Base-by-base conservation (phyloP, 1,139 yeast genomes). In the Yamadazyma buinensis region DNA sequence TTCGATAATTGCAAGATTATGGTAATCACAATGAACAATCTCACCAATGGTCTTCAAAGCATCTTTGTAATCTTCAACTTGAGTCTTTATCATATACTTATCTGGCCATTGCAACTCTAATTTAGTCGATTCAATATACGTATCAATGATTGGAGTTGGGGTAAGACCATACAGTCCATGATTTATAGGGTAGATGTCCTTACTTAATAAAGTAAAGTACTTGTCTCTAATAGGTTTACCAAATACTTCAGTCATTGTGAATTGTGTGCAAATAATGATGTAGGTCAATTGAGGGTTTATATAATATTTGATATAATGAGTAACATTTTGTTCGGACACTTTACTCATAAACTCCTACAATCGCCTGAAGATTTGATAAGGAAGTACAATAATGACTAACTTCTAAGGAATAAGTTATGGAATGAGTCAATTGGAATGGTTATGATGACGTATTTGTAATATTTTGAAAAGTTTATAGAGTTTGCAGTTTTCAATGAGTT, bases 131-230 rank as follows among this genome's bases (percentile, higher is more conserved):
- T 52, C 41, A 15, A 49, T 29, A 45, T 46, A 65, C 15, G 44
- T 50, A 5, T 62, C 57, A 21, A 57, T 45, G 1, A 74, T 63
- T 2, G 57, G 54, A 9, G 59, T 64, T 0, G 83, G 79, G 5
- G 68, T 57, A 6, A 64, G 50, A 1, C 83, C 83, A 46, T 54
- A 76, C 1, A 80, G 69, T 1, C 83, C 83, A 46, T 77, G 77
- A 47, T 77, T 77, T 12, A 75, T 67, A 2, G 72, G 70, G 2
- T 45, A 44, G 1, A 62, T 60, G 3, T 54, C 59, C 2, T 57
- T 46, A 23, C 61, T 69, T 14, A 75, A 51, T 15, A 42, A 38
- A 1, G 63, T 42, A 51, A 77, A 81, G 48, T 75, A 63, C 37
- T 65, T 58, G 10, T 64, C 54, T 37, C 75, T 66, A 48, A 78